A percentile compares a stretch with the other conserved stretches of the same genome.
Evolutionary conservation across 805 yeast species (phyloP).

Genomic region (Jamesozyma rosinii): DNA sequence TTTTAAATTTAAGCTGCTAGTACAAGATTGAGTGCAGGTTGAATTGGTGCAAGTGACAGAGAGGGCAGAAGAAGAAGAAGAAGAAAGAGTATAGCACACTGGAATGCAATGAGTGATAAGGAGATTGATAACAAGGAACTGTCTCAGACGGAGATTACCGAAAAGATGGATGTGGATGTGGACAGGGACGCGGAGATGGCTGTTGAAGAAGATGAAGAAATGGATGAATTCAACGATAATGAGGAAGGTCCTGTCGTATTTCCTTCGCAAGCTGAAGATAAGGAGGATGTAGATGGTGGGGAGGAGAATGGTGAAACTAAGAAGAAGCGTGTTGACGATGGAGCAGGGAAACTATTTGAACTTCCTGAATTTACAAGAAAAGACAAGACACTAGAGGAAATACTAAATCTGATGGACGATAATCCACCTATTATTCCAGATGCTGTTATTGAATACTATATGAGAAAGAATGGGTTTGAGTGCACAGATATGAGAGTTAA

Average conservation of each 20-base stretch:
- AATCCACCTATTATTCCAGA: constrained; percentile 95
- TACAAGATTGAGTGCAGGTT: neutral
- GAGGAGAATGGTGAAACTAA: constrained; percentile 8
- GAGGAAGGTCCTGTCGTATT: constrained; percentile 25
- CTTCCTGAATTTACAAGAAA: constrained; percentile 64
- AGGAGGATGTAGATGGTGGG: constrained; percentile 9
- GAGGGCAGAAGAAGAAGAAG: neutral
- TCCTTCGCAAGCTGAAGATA: constrained; percentile 14
- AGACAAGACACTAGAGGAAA: constrained; percentile 76
- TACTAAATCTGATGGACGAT: constrained; percentile 82
- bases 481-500: constrained; percentile 71
- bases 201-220: constrained; percentile 22
- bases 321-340: constrained; percentile 20
- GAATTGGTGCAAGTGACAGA: neutral
- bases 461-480: constrained; percentile 76
- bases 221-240: constrained; percentile 31
- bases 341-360: constrained; percentile 34
- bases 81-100: too few relatives aligned
- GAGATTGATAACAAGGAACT: neutral
- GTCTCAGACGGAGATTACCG: neutral
- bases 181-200: neutral
- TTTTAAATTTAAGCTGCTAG: too few relatives aligned
- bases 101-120: neutral
- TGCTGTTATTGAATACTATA: constrained; percentile 87
- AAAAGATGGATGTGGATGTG: neutral